Conservation (phyloP, 2,329 filamentous ascomycete genomes). For the Didymella lethalis region DNA sequence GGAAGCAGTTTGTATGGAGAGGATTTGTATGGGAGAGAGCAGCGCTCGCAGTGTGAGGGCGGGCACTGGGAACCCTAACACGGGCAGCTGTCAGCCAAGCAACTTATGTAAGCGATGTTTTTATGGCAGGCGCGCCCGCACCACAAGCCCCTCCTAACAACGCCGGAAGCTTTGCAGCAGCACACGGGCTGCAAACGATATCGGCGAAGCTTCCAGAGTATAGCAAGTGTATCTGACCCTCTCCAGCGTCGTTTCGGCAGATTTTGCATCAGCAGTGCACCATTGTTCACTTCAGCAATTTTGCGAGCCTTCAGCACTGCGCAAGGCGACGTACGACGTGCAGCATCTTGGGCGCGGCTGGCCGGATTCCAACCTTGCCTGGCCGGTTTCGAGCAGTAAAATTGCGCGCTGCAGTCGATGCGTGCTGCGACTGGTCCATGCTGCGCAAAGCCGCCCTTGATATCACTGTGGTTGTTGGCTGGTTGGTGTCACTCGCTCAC, state of each 20-base stretch:
- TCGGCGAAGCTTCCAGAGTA: conserved; percentile 9
- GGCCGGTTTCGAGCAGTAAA: conserved; percentile 16
- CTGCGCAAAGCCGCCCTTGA: conserved; percentile 21
- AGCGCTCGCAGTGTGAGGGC: conserved; percentile 23
- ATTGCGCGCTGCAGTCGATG: conserved; percentile 18
- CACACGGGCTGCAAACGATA: conserved; percentile 24
- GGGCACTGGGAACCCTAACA: conserved; percentile 1
- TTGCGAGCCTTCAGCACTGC: conserved; percentile 7
- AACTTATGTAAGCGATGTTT: conserved; percentile 19
- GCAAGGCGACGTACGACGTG: conserved; percentile 13
- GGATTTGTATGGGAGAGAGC: conserved; percentile 33
- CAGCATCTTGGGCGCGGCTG: conserved; percentile 14
- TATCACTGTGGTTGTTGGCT: conserved; percentile 17
- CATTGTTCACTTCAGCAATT: background rate
- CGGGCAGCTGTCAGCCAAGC: conserved; percentile 10
- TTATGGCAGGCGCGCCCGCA: conserved; percentile 22
- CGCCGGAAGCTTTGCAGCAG: conserved; percentile 26
- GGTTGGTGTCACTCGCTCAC: conserved; percentile 20
- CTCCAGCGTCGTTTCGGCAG: background rate
- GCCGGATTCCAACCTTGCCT: conserved; percentile 18
- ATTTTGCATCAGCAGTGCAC: background rate
- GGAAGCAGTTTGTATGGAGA: conserved; percentile 28
- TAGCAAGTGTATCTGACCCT: conserved; percentile 5
- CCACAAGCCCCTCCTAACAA: conserved; percentile 21
- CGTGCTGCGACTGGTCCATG: conserved; percentile 20